phyloP scores from a whole-genome alignment of 2,329 filamentous ascomycete species.

The Fusarium falciforme region DNA sequence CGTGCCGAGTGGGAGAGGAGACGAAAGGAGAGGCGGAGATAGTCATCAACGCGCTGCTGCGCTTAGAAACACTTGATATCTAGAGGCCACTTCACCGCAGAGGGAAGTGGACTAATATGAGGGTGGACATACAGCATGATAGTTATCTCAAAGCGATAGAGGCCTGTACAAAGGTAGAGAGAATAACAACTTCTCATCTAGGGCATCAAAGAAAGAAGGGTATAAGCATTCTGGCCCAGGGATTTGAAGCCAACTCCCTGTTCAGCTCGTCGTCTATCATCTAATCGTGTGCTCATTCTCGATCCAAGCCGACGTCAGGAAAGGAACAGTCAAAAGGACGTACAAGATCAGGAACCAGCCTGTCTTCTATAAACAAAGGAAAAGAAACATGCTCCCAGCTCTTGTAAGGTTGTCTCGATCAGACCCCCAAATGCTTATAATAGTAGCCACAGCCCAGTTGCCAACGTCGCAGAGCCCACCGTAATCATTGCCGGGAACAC shows the following conservation, averaged over 20 bases:
- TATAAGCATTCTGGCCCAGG: constrained; percentile 35
- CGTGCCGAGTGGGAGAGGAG: constrained; percentile 70
- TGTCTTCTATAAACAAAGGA: constrained; percentile 20
- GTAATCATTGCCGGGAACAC: constrained; percentile 26
- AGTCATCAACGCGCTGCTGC: constrained; percentile 16
- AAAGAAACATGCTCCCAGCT: constrained; percentile 5
- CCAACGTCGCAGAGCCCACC: constrained; percentile 18
- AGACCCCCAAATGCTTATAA: constrained; percentile 8
- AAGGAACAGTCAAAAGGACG: background rate
- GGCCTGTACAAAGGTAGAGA: constrained; percentile 40
- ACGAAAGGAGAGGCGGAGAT: constrained; percentile 53
- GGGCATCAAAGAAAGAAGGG: constrained; percentile 29
- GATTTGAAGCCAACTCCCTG: constrained; percentile 10
- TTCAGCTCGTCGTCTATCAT: constrained; percentile 24
- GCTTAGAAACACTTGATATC: constrained; percentile 24
- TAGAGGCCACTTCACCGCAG: constrained; percentile 28
- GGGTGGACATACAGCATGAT: constrained; percentile 31
- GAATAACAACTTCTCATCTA: constrained; percentile 41
- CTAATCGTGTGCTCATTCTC: constrained; percentile 13
- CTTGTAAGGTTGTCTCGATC: background rate
- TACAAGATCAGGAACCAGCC: constrained; percentile 29
- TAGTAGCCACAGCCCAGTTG: constrained; percentile 30
- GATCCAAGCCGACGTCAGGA: constrained; percentile 1
- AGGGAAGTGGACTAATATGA: constrained; percentile 12
- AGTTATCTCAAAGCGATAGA: constrained; percentile 40